Evolutionary conservation across 495 filamentous ascomycete species (phyloP).

Genomic region (Hyaloscypha variabilis): DNA sequence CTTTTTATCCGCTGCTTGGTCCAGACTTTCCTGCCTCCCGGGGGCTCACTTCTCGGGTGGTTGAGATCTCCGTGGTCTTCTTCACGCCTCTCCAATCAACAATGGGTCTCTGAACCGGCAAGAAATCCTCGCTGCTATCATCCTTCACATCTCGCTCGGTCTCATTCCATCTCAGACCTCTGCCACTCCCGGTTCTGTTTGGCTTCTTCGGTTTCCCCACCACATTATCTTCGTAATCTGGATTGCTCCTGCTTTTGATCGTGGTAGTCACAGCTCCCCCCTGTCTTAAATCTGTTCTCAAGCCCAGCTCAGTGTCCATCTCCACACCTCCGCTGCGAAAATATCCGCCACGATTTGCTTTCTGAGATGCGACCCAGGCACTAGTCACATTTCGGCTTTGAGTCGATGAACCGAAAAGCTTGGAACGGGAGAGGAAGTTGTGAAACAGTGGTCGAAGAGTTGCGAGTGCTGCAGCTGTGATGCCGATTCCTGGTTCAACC

Average conservation of each 20-base stretch:
- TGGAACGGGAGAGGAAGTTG: constrained; percentile 20
- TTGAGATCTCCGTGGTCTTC: background rate
- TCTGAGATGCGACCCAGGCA: background rate
- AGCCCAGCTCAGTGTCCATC: background rate
- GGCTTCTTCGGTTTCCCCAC: background rate
- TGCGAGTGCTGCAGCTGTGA: constrained; percentile 41
- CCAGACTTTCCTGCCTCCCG: background rate
- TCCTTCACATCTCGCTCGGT: background rate
- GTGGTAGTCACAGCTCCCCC: constrained; percentile 3
- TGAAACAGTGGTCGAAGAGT: constrained; percentile 44
- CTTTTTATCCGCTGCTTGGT: background rate
- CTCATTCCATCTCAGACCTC: background rate
- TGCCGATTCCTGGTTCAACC: constrained; percentile 42
- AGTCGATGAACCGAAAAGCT: constrained; percentile 17
- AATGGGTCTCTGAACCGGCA: background rate
- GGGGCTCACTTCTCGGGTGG: background rate
- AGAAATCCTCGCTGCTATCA: background rate
- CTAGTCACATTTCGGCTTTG: background rate
- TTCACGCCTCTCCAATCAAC: constrained; percentile 6
- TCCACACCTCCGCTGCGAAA: background rate
- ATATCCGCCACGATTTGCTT: background rate
- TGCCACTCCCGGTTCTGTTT: background rate
- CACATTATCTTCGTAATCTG: background rate
- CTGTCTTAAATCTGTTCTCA: constrained; percentile 5
- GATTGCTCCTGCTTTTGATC: constrained; percentile 4